Base-by-base conservation (phyloP, 2,329 filamentous ascomycete species). In the Orbilia blumenaviensis region DNA sequence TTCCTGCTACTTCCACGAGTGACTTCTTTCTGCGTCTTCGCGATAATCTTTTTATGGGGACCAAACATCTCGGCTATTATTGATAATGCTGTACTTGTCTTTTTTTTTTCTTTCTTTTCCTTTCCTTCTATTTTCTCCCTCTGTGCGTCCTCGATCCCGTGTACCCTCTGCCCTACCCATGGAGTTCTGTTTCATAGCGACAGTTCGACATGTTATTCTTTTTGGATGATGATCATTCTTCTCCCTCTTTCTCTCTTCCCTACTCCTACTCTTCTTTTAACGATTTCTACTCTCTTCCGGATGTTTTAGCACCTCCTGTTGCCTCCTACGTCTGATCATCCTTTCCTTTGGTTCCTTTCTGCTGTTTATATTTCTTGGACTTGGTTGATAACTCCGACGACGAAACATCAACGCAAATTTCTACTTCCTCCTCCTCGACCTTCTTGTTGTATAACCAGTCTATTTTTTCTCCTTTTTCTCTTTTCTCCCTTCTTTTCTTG, bases 121-220 rank as follows among this genome's bases (percentile, higher is more conserved):
- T 32, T 60, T 38, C n/a, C n/a, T n/a, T n/a, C n/a, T n/a, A n/a
- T 68, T 41, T 25, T 52, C n/a, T 67, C 29, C 34, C 46, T 52
- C 36, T 29, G 41, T 67, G 34, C 54, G 42, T 48, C 32, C 32
- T 36, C 52, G 36, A 46, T 75, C 52, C 54, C 48, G 41, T 25
- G 46, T 27, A 46, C 16, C 46, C 41, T 34, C 44, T 44, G 21
- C 54, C 32, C 44, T 48, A 56, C 18, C 52, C 69, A 52, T 76
- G 72, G 64, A 76, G 72, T 76, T 44, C 64, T 76, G 72, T 69
- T 76, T 69, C 63, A 69, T 69, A 76, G 72, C 72, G 64, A 66
- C 72, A 75, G 64, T 63, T 32, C 72, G 38, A 69, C 64, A 54
- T 64, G 63, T 64, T 46, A 36, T 27, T 48, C 54, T 56, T 56